phyloP scores from a whole-genome alignment of 2,329 filamentous ascomycete genomes.

The Colletotrichum chrysophilum region DNA sequence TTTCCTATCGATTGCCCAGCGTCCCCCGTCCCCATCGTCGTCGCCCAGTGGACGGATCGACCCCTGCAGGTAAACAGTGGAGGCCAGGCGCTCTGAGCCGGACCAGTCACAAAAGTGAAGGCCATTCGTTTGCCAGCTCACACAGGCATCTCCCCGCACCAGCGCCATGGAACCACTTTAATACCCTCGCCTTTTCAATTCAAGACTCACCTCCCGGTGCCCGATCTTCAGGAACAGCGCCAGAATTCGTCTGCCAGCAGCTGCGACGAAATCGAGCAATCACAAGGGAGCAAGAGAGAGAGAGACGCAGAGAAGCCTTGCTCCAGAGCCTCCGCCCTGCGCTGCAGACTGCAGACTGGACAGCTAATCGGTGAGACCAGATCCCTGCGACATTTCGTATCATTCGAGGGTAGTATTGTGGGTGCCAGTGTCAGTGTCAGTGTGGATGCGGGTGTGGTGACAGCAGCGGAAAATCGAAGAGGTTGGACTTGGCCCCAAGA shows the following conservation, averaged over 20 bases:
- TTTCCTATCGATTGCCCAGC: constrained; percentile 10
- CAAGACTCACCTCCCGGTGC: not conserved
- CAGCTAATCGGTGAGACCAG: constrained; percentile 5
- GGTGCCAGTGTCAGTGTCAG: constrained; percentile 2
- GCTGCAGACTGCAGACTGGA: not conserved
- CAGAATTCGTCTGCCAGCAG: not conserved
- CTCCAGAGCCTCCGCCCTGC: not conserved
- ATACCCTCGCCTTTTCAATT: not conserved
- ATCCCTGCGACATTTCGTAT: constrained; percentile 15
- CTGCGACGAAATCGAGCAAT: constrained; percentile 2
- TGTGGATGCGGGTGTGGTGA: constrained; percentile 15
- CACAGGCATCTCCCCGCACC: constrained; percentile 21
- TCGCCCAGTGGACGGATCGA: constrained; percentile 19
- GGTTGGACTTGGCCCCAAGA: constrained; percentile 12
- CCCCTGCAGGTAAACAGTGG: constrained; percentile 22
- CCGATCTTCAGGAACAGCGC: constrained; percentile 19
- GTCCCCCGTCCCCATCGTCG: not conserved
- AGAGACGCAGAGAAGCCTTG: not conserved
- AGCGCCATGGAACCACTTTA: not conserved
- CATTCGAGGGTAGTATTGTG: constrained; percentile 15
- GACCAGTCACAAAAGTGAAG: constrained; percentile 2
- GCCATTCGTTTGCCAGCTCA: constrained; percentile 15
- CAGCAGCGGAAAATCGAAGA: constrained; percentile 16
- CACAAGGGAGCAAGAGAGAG: not conserved
- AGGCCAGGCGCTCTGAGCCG: constrained; percentile 7